Evolutionary conservation across 805 yeast species (phyloP).

Genomic region (Metschnikowia vanudenii): DNA sequence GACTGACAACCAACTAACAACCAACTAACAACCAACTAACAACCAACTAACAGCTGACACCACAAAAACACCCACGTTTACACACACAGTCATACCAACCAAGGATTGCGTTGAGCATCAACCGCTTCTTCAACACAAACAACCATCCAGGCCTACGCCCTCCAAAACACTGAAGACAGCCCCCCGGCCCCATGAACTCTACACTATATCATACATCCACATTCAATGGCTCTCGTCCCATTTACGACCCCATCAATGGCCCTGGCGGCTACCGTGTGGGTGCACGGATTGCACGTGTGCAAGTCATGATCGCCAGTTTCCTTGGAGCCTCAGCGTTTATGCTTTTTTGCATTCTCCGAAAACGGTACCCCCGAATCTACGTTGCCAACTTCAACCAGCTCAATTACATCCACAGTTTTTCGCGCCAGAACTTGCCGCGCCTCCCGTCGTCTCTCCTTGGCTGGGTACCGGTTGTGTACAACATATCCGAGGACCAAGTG

Average conservation of each 20-base stretch:
- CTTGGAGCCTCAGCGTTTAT: conserved; percentile 70
- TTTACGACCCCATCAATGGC: conserved; percentile 20
- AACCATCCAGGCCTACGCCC: too few relatives aligned
- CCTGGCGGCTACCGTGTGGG: conserved; percentile 20
- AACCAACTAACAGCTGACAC: too few relatives aligned
- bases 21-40: too few relatives aligned
- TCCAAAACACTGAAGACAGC: too few relatives aligned
- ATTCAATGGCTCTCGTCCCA: conserved; percentile 14
- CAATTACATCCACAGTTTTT: conserved; percentile 41
- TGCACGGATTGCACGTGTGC: conserved; percentile 69
- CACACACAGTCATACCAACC: too few relatives aligned
- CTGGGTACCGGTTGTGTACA: conserved; percentile 71
- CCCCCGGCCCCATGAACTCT: background rate
- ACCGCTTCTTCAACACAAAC: too few relatives aligned
- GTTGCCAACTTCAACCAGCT: conserved; percentile 69
- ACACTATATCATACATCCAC: background rate
- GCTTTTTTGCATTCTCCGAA: conserved; percentile 67
- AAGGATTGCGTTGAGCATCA: too few relatives aligned
- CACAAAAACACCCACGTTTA: too few relatives aligned
- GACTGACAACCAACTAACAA: too few relatives aligned
- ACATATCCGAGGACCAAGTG: conserved; percentile 69
- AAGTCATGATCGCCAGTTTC: conserved; percentile 63
- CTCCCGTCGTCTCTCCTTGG: conserved; percentile 67
- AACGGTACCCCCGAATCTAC: conserved; percentile 75
- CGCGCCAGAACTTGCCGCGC: conserved; percentile 54